phyloP scores from a whole-genome alignment of 495 filamentous ascomycete species.

The Acidiella bohemica region DNA sequence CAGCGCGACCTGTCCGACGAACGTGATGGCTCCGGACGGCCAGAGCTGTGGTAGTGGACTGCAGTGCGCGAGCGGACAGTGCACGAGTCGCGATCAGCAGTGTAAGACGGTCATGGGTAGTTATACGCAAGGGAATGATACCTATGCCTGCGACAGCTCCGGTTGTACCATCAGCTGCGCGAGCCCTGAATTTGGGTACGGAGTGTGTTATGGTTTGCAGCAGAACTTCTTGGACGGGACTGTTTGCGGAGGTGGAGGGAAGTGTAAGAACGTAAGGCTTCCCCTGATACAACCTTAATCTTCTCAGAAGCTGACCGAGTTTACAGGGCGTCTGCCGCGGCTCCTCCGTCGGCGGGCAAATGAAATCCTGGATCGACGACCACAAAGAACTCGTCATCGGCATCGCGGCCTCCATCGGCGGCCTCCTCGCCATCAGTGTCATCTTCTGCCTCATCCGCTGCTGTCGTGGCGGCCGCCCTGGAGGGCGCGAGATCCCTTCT shows the following conservation, averaged over 20 bases:
- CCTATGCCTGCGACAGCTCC: conserved; percentile 61
- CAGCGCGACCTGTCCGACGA: conserved; percentile 57
- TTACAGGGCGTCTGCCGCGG: conserved; percentile 31
- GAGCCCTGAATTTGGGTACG: conserved; percentile 50
- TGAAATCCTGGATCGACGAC: conserved; percentile 31
- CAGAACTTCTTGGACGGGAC: conserved; percentile 96
- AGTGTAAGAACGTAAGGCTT: conserved; percentile 48
- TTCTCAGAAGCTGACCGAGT: conserved; percentile 2
- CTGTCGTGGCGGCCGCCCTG: conserved; percentile 15
- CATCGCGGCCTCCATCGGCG: conserved; percentile 28
- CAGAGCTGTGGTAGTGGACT: conserved; percentile 50
- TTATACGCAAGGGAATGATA: conserved; percentile 61
- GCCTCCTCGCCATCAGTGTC: conserved; percentile 28
- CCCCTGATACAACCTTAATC: not conserved
- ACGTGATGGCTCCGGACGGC: conserved; percentile 58
- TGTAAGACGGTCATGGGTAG: conserved; percentile 77
- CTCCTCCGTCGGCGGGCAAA: conserved; percentile 28
- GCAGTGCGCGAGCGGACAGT: conserved; percentile 85
- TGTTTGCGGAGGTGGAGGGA: conserved; percentile 66
- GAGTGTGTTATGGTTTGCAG: conserved; percentile 58
- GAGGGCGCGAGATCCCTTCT: not conserved
- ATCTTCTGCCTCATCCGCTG: conserved; percentile 26
- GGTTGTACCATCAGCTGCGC: conserved; percentile 67
- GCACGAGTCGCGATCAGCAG: conserved; percentile 81
- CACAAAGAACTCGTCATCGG: conserved; percentile 34